Base-by-base conservation (phyloP, 345 rosid genomes). In the Eucalyptus regnans region DNA sequence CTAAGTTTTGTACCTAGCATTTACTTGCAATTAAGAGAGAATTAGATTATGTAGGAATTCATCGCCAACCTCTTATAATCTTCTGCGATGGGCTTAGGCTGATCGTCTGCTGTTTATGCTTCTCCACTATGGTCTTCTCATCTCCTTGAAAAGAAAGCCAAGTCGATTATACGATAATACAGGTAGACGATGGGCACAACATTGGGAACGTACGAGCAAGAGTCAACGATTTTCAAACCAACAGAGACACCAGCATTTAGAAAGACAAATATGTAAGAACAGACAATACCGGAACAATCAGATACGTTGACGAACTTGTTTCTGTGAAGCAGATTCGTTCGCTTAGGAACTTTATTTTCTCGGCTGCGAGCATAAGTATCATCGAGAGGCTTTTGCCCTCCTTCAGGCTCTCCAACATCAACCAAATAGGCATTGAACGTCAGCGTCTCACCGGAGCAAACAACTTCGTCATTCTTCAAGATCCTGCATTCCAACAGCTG, bases 401-500 rank as follows among this genome's bases (percentile, higher is more conserved):
- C 94, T 46, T 92, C 93, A 15, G 93, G 96, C 86, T 95, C 96
- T 8, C 98, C 95, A 49, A 98, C 90, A 88, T 95, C 96, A 23
- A 98, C 96, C 60, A 95, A 92, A 90, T 93, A 95, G 27, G 96
- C 91, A 86, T 89, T 92, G 87, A 96, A 96, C 27, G 95, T 88
- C 92, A 97, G 90, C 13, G 96, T 88, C 89, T 95, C 95, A 18
- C 94, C 95, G 10, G 95, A 90, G 62, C 90, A 83, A 62, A 97
- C 94, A 76, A 89, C 90, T 91, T 96, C 97, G 8, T 91, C 96
- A 22, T 90, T 92, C 90, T 93, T 94, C 90, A 96, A 86, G 81
- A 95, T 92, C 92, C 93, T 96, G 90, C 96, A 94, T 88, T 95
- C 99, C 83, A 96, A 90, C 76, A 95, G 91, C 92, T 93, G 95